Percentiles rank a stretch among this genome's conserved stretches.
These are phyloP conservation scores for Populus deltoides DNA, from an alignment of 345 rosid species.

Conservation along the genomic window DNA sequence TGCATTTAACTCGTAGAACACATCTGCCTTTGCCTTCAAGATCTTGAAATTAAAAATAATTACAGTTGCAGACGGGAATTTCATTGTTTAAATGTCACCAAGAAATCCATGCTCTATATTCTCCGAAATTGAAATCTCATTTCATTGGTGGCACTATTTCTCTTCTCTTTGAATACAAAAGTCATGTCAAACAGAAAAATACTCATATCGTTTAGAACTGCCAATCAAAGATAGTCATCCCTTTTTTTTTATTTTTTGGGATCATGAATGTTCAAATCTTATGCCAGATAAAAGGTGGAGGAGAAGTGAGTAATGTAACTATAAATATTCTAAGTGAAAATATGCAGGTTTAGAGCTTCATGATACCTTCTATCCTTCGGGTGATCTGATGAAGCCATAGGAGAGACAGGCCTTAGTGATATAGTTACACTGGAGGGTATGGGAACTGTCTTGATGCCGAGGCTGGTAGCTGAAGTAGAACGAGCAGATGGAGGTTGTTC, in stretches of 20 bases:
- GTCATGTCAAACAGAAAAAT: too few relatives aligned
- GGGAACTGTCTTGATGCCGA: slow-evolving; percentile 39
- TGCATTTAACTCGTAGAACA: background rate
- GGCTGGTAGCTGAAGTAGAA: slow-evolving; percentile 33
- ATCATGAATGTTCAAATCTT: background rate
- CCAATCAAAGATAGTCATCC: too few relatives aligned
- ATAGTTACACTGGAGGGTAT: slow-evolving; percentile 51
- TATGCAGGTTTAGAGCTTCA: background rate
- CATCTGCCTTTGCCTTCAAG: background rate
- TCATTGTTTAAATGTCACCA: too few relatives aligned
- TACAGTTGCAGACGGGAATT: background rate
- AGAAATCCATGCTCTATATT: too few relatives aligned
- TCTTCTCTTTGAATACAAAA: too few relatives aligned
- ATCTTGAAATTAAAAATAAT: background rate
- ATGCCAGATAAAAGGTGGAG: background rate
- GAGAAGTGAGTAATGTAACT: background rate
- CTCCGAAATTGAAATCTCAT: too few relatives aligned
- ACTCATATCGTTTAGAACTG: too few relatives aligned
- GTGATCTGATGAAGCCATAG: slow-evolving; percentile 37
- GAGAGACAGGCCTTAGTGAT: slow-evolving; percentile 56
- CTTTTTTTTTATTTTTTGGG: background rate
- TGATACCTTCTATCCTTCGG: slow-evolving; percentile 59
- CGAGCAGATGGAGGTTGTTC: slow-evolving; percentile 54
- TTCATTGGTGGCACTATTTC: too few relatives aligned
- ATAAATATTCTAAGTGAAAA: background rate